Conservation (phyloP, 2,329 filamentous ascomycete genomes). For the Ophiostoma sp. region DNA sequence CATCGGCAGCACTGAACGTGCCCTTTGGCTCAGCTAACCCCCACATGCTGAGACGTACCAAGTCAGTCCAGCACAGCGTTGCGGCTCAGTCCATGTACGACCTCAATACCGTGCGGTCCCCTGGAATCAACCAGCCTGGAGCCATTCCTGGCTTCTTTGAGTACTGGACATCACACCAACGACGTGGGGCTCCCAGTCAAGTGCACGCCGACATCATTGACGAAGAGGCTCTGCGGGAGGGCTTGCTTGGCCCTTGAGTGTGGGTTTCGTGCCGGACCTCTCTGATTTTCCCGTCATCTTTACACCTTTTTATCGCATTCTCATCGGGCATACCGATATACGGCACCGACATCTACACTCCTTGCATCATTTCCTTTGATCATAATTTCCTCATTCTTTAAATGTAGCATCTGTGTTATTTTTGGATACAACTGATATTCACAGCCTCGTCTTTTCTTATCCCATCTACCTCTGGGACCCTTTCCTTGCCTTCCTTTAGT, state of each 20-base stretch:
- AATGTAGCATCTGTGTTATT: neutral
- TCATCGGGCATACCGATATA: neutral
- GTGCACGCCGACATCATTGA: constrained; percentile 56
- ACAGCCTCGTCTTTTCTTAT: too few species aligned
- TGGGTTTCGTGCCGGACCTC: neutral
- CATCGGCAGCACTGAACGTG: neutral
- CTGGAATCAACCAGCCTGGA: constrained; percentile 75
- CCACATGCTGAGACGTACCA: neutral
- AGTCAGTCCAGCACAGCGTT: constrained; percentile 4
- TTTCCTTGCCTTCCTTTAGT: constrained; percentile 4
- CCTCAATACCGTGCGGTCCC: constrained; percentile 43
- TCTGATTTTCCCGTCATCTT: neutral
- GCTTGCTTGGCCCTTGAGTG: constrained; percentile 41
- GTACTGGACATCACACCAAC: constrained; percentile 47
- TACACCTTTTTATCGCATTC: neutral
- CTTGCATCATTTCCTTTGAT: neutral
- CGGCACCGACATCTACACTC: neutral
- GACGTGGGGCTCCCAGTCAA: constrained; percentile 48
- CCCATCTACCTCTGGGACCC: neutral
- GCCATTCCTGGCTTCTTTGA: constrained; percentile 65
- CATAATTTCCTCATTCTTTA: neutral
- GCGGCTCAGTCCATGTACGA: constrained; percentile 31
- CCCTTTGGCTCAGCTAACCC: neutral
- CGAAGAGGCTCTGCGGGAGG: constrained; percentile 55
- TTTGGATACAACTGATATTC: neutral